Conservation (phyloP, 176 grass and related monocot genomes). For the Triticum aestivum region DNA sequence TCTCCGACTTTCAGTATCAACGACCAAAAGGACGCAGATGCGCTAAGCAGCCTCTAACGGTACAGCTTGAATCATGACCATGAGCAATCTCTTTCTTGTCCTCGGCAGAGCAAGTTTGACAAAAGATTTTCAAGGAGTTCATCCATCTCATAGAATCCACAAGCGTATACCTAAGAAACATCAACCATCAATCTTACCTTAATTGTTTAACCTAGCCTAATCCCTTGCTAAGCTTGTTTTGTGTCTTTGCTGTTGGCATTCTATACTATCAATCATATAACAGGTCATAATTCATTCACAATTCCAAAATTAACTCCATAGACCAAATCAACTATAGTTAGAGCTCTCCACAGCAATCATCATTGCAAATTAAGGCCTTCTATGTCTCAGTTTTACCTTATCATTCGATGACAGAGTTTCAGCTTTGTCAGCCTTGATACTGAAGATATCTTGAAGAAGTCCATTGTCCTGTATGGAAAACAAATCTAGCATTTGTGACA, state of each 20-base stretch:
- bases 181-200: not conserved
- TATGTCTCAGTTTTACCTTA: constrained; percentile 46
- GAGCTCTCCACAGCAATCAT: not conserved
- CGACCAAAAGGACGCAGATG: not conserved
- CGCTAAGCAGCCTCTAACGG: not conserved
- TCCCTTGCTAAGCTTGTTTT: not conserved
- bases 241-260: not conserved
- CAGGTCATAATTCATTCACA: not conserved
- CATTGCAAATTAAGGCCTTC: not conserved
- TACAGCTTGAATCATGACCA: not conserved
- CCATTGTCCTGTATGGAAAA: constrained; percentile 63
- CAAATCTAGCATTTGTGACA: constrained; percentile 10
- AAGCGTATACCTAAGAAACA: not conserved
- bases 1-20: not conserved
- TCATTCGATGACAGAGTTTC: constrained; percentile 59
- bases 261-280: not conserved
- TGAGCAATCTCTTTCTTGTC: not conserved
- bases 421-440: constrained; percentile 59
- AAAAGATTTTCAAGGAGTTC: not conserved
- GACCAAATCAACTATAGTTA: not conserved
- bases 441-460: constrained; percentile 86
- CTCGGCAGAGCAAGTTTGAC: not conserved
- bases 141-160: not conserved
- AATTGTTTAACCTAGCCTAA: not conserved
- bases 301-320: not conserved